Evolutionary conservation across 2,329 filamentous ascomycete genomes (phyloP).

Genomic region (Exophiala sideris): DNA sequence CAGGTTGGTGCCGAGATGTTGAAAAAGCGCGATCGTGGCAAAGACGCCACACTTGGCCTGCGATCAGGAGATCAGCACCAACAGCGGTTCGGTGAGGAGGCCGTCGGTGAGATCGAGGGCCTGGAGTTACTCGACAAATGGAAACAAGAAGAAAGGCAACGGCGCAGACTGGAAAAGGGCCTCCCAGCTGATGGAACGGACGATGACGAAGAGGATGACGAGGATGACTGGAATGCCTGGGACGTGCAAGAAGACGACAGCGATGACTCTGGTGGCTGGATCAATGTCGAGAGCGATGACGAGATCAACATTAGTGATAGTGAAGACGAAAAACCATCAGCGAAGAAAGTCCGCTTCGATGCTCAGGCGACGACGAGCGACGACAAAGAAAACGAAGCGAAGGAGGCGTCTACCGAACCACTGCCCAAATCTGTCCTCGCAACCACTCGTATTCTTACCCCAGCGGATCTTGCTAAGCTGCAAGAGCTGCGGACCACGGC

Average conservation of each 20-base stretch:
- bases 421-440: constrained; percentile 64
- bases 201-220: constrained; percentile 59
- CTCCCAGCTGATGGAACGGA: constrained; percentile 60
- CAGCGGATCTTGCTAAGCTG: constrained; percentile 92
- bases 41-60: constrained; percentile 81
- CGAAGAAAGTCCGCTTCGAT: constrained; percentile 62
- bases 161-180: constrained; percentile 67
- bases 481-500: constrained; percentile 77
- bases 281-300: constrained; percentile 80
- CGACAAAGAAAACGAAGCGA: constrained; percentile 42
- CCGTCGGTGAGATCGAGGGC: constrained; percentile 79
- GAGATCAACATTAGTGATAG: constrained; percentile 69
- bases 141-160: constrained; percentile 84
- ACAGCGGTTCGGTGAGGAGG: constrained; percentile 77
- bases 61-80: constrained; percentile 71
- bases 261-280: constrained; percentile 84
- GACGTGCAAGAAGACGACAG: constrained; percentile 60
- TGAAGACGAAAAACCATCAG: constrained; percentile 66
- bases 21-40: constrained; percentile 84
- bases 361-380: constrained; percentile 30
- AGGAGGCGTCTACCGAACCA: constrained; percentile 18
- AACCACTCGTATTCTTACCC: constrained; percentile 91
- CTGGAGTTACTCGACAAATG: constrained; percentile 86
- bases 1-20: constrained; percentile 88
- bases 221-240: constrained; percentile 56